Percentiles rank a stretch among this genome's conserved stretches.
These are phyloP conservation scores for Fusarium sacchari DNA, from an alignment of 2,329 filamentous ascomycete genomes.

Conservation along the genomic window DNA sequence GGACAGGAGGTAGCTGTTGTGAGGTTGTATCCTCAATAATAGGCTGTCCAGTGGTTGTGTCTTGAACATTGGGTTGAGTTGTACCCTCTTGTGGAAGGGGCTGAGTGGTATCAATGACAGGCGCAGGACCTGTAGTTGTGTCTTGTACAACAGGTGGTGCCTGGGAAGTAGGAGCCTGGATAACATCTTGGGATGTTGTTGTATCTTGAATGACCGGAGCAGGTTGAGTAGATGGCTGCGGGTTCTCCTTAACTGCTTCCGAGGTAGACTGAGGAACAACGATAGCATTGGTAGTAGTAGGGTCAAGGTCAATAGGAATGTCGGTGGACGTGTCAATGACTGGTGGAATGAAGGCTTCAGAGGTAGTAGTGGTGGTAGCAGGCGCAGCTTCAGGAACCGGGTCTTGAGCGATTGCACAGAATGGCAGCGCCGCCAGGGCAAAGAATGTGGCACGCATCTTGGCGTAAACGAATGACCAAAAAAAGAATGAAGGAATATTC, in stretches of 20 bases:
- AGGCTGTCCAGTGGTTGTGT: not conserved
- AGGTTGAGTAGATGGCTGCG: not conserved
- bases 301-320: not conserved
- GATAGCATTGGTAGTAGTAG: not conserved
- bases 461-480: not conserved
- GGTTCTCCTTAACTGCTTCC: not conserved
- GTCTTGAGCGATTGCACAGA: constrained; percentile 18
- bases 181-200: not conserved
- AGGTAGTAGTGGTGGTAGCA: not conserved
- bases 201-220: not conserved
- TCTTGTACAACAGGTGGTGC: not conserved
- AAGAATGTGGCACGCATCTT: constrained; percentile 25
- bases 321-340: not conserved
- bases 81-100: not conserved
- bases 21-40: not conserved
- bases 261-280: not conserved
- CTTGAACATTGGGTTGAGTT: not conserved
- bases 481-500: not conserved
- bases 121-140: not conserved
- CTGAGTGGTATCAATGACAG: not conserved
- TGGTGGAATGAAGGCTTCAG: not conserved
- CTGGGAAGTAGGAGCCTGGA: not conserved
- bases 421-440: constrained; percentile 22
- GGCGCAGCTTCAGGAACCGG: not conserved
- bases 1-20: not conserved